Conservation (phyloP, 2,329 filamentous ascomycete species). For the Colletotrichum echinochloae region DNA sequence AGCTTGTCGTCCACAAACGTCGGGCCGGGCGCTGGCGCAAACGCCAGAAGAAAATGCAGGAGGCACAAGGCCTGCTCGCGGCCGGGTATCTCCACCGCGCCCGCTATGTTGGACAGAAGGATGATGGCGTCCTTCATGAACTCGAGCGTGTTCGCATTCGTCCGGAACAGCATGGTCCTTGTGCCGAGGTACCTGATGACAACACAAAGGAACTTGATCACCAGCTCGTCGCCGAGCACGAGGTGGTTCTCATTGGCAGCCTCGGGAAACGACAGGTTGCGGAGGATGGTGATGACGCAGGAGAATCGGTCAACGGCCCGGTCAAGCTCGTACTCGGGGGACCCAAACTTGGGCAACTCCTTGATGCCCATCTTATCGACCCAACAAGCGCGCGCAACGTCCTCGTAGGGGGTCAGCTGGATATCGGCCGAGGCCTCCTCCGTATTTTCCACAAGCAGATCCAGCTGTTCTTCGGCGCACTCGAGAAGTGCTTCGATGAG, state of each 20-base stretch:
- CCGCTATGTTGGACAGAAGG: conserved; percentile 88
- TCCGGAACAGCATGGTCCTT: conserved; percentile 85
- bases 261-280: conserved; percentile 87
- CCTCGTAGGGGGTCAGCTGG: conserved; percentile 86
- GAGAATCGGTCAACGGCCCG: conserved; percentile 88
- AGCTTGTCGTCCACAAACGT: conserved; percentile 65
- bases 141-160: conserved; percentile 86
- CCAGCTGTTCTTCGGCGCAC: conserved; percentile 89
- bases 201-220: conserved; percentile 86
- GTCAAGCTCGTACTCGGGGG: conserved; percentile 83
- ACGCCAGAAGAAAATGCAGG: conserved; percentile 89
- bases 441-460: conserved; percentile 85
- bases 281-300: conserved; percentile 90
- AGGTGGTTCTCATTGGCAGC: conserved; percentile 71
- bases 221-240: conserved; percentile 78
- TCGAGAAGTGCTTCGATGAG: conserved; percentile 89
- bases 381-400: conserved; percentile 83
- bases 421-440: conserved; percentile 89
- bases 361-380: conserved; percentile 79
- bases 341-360: conserved; percentile 80
- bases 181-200: conserved; percentile 90
- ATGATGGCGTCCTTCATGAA: conserved; percentile 97
- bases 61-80: conserved; percentile 89
- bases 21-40: conserved; percentile 84
- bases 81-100: conserved; percentile 82